These are phyloP conservation scores for Saccharomycopsis microspora DNA, from an alignment of 805 yeast genomes.

Conservation along the genomic window DNA sequence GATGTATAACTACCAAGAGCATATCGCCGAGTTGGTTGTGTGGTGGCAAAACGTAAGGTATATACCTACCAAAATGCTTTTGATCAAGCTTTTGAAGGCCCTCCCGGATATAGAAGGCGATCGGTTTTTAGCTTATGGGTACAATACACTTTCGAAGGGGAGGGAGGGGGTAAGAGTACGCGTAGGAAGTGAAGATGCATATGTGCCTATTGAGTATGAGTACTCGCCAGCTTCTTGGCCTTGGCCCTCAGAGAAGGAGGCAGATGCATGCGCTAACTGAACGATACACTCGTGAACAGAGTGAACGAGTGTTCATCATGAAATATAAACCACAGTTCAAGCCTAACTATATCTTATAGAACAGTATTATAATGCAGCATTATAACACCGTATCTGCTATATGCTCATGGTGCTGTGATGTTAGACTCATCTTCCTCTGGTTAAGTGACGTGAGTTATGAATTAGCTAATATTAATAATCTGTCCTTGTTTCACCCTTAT, in stretches of 20 bases:
- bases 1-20: slow-evolving; percentile 34
- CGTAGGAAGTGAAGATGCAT: not conserved
- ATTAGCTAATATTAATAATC: no score
- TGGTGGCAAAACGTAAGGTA: slow-evolving; percentile 43
- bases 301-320: no score
- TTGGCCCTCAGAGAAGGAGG: slow-evolving; percentile 15
- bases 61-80: slow-evolving; percentile 29
- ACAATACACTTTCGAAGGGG: not conserved
- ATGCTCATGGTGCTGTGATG: no score
- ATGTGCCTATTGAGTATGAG: slow-evolving; percentile 5
- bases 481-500: no score
- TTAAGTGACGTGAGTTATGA: no score
- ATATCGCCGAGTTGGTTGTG: slow-evolving; percentile 36
- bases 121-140: not conserved
- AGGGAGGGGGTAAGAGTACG: not conserved
- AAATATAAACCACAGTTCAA: no score
- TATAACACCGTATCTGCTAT: no score
- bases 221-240: slow-evolving; percentile 14
- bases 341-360: no score
- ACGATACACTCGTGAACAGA: no score
- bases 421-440: no score
- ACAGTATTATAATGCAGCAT: no score
- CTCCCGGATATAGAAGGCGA: slow-evolving; percentile 4
- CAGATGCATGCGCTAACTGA: not conserved
- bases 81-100: slow-evolving; percentile 19